Evolutionary conservation across 2,329 filamentous ascomycete genomes (phyloP), one percentile per base, ranked within the genome.

Genomic region (Xylaria arbuscula): DNA sequence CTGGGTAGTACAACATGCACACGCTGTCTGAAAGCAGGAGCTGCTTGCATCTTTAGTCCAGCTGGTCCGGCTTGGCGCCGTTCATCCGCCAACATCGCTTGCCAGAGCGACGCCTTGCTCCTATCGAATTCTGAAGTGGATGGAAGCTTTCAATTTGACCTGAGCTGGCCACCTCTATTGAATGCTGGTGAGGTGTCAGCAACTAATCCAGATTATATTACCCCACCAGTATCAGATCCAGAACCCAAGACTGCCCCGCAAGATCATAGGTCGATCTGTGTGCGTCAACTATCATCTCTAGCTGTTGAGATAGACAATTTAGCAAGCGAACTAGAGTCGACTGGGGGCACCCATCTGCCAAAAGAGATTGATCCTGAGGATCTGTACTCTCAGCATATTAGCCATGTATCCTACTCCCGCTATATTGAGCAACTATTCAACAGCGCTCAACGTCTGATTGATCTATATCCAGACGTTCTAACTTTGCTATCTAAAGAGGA

Each of bases 21-120:
- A 9, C 80, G 83, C 36, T 85, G 83, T 68, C 69, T 76, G 24
- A 84, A 81, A 70, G 82, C 82, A 24, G 75, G 77, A 36, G 76
- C 78, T 1, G 53, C 75, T 6, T 85, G 83, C 66, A 64, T 82
- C 53, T 85, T 83, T 71, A 85, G 83, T 42, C 83, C 83, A 40
- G 78, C 75, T 15, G 68, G 68, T 1, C 65, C 69, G 11, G 68
- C 64, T 56, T 56, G 66, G 9, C 64, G 70, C 38, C 73, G 72
- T 45, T 38, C 66, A 9, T 53, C 67, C 1, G 34, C 66, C 19
- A 64, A 57, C 56, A 57, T 69, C 6, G 28, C 54, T 53, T 68
- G 63, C 72, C 50, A 76, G 53, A 51, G 62, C 48, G 51, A 62
- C 45, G 60, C 60, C 34, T 50, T 48, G 6, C 47, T 67, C 42